A percentile compares a stretch with the other conserved stretches of the same genome.
Evolutionary conservation across 495 filamentous ascomycete species (phyloP).

Genomic region (Glarea lozoyensis): DNA sequence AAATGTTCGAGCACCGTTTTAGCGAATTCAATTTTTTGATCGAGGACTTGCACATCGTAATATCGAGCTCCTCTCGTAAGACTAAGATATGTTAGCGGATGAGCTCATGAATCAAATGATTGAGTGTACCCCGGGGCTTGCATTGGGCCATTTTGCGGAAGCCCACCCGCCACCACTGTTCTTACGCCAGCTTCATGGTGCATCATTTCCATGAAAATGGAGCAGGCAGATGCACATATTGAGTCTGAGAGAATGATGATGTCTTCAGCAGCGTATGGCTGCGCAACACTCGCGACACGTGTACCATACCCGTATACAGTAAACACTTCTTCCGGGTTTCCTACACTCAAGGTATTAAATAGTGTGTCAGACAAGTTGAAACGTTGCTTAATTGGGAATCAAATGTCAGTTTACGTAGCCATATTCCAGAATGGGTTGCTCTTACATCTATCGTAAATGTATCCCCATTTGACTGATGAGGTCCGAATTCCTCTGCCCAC

Average conservation of each 20-base stretch:
- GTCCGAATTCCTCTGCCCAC: slow-evolving; percentile 46
- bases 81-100: not conserved
- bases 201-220: slow-evolving; percentile 46
- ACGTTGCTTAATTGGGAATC: slow-evolving; percentile 24
- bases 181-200: slow-evolving; percentile 37
- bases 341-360: slow-evolving; percentile 23
- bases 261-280: slow-evolving; percentile 38
- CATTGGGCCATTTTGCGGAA: slow-evolving; percentile 32
- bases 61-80: slow-evolving; percentile 26
- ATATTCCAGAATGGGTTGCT: no score
- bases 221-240: slow-evolving; percentile 40
- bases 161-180: slow-evolving; percentile 41
- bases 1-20: slow-evolving; percentile 11
- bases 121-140: slow-evolving; percentile 24
- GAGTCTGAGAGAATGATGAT: slow-evolving; percentile 44
- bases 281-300: slow-evolving; percentile 20
- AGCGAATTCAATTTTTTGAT: slow-evolving; percentile 24
- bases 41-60: slow-evolving; percentile 16
- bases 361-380: slow-evolving; percentile 41
- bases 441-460: slow-evolving; percentile 32
- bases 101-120: not conserved
- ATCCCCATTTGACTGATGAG: slow-evolving; percentile 31
- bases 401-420: not conserved
- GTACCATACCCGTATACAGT: slow-evolving; percentile 33
- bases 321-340: slow-evolving; percentile 4